Conservation (phyloP, 1,284 basidiomycete genomes). For the Vanrija humicola region DNA sequence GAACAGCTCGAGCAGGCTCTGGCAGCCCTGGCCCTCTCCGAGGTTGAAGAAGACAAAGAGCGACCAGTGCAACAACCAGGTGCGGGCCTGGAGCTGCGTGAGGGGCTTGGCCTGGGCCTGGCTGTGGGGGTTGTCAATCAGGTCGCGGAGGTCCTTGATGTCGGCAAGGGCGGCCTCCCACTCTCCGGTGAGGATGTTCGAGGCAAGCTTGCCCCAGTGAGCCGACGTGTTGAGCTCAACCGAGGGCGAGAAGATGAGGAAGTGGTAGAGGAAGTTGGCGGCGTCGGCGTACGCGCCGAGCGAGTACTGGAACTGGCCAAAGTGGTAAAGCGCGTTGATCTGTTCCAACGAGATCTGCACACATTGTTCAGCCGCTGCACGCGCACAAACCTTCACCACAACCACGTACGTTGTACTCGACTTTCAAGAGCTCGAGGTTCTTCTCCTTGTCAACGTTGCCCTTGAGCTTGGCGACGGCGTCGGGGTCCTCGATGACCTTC, state of each 20-base stretch:
- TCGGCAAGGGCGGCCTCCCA: conserved; percentile 93
- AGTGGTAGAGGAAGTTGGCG: conserved; percentile 97
- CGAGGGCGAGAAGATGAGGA: conserved; percentile 93
- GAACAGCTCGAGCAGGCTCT: conserved; percentile 94
- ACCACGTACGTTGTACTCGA: conserved; percentile 76
- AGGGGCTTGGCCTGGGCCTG: conserved; percentile 60
- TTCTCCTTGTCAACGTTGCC: conserved; percentile 85
- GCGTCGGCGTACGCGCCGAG: conserved; percentile 95
- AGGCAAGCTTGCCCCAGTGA: conserved; percentile 97
- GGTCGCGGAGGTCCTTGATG: conserved; percentile 85
- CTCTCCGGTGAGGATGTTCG: conserved; percentile 88
- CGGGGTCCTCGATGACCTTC: conserved; percentile 94
- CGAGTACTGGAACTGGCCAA: conserved; percentile 96
- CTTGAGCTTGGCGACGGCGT: conserved; percentile 73
- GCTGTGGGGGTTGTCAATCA: conserved; percentile 65
- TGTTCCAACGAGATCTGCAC: conserved; percentile 82
- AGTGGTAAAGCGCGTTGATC: conserved; percentile 94
- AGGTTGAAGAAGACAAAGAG: conserved; percentile 99
- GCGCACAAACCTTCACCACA: background rate
- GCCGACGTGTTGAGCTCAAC: conserved; percentile 86
- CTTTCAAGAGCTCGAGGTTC: conserved; percentile 89
- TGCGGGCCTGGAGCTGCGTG: conserved; percentile 84
- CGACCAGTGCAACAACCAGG: conserved; percentile 97
- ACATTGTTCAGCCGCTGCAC: background rate
- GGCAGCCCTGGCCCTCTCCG: conserved; percentile 68